Evolutionary conservation across 1,284 basidiomycete species (phyloP), one percentile per base, ranked within the genome.

Genomic region (Trichosporon ovoides): DNA sequence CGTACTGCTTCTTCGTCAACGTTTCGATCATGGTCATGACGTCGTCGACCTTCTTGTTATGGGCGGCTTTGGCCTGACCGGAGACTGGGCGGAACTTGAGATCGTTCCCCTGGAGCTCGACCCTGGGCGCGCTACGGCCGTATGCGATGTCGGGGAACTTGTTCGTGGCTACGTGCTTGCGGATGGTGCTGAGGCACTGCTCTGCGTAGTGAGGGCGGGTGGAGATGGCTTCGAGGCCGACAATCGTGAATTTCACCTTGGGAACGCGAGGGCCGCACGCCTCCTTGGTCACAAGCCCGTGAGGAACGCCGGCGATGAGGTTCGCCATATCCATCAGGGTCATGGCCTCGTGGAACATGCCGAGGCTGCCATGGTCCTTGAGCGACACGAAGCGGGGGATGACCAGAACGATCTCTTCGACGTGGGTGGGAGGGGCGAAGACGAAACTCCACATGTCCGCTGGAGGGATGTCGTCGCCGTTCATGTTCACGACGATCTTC

Each of bases 401-500:
- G 24, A 48, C 24, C 14, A 48, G n/a, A 16, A 48, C 43, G 43
- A 48, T 16, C 24, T 48, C 43, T 14, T n/a, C 10, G 14, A 48
- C 43, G 14, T 48, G 43, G 6, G 24, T 1, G 14, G 43, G 7
- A 12, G 43, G 24, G 14, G 16, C 16, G 28, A 28, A 22, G 43
- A 48, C 12, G 24, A 24, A 7, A 13, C 43, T 22, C 24, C 24
- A 48, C 43, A 48, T 48, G 24, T 48, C 43, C 13, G 43, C 24
- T 14, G n/a, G 14, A 5, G 43, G 43, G 28, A 48, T 48, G 43
- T 48, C 43, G 43, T 48, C 43, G 14, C 43, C 43, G 24, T 48
- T 48, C 43, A 48, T 48, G 43, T 48, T 48, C 14, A 48, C 24
- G 16, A 48, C 43, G 11, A 48, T 18, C 43, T 48, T 48, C 22